Percentiles rank a stretch among this genome's conserved stretches.
These are phyloP conservation scores for Scedosporium dehoogii DNA, from an alignment of 2,329 filamentous ascomycete species.

Conservation along the genomic window DNA sequence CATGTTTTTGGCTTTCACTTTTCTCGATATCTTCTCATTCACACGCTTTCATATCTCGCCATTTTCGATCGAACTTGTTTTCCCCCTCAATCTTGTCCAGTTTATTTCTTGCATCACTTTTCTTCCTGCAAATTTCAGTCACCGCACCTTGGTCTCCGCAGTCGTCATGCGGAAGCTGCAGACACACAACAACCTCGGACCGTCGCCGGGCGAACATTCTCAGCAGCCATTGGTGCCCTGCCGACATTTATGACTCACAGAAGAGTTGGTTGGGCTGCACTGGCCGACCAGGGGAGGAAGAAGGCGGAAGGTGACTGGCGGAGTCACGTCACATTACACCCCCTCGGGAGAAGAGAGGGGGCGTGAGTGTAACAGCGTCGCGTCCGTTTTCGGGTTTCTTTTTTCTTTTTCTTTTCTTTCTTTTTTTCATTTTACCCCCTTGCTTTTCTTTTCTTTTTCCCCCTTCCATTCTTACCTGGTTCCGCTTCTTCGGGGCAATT, in stretches of 20 bases:
- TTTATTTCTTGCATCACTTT: not conserved
- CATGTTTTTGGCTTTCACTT: not conserved
- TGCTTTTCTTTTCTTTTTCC: not conserved
- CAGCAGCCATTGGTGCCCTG: not conserved
- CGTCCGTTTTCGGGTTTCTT: not conserved
- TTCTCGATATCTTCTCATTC: not conserved
- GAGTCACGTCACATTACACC: not conserved
- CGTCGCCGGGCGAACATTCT: not conserved
- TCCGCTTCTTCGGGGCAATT: not conserved
- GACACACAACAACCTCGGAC: not conserved
- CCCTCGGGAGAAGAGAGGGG: not conserved
- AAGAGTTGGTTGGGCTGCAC: not conserved
- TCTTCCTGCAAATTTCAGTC: not conserved
- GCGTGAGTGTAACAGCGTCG: not conserved
- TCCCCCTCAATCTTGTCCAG: not conserved
- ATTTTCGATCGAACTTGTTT: not conserved
- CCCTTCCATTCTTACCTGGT: not conserved
- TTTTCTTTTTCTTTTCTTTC: not conserved
- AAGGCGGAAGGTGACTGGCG: not conserved
- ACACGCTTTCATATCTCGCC: not conserved
- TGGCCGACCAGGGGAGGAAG: not conserved
- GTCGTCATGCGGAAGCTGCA: not conserved
- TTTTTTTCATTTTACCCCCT: not conserved
- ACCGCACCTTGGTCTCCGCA: not conserved
- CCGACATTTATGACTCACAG: slow-evolving; percentile 1